These are phyloP conservation scores for Filobasidium wieringae DNA, from an alignment of 768 basidiomycete species.

Conservation along the genomic window DNA sequence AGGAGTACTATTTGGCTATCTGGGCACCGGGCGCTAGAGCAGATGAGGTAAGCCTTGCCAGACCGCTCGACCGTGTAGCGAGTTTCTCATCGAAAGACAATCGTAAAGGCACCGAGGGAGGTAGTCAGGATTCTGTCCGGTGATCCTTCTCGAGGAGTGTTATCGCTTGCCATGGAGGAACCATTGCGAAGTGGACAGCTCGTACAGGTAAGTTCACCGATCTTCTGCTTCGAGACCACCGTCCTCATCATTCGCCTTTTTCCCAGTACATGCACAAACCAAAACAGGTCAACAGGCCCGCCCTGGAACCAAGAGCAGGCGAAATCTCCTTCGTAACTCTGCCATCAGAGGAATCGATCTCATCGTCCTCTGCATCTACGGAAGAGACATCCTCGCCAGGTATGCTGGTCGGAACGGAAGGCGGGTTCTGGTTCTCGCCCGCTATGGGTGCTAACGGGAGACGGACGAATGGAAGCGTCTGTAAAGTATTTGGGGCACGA, in stretches of 20 bases:
- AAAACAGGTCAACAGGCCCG: too few relatives aligned
- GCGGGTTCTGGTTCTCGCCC: slow-evolving; percentile 8
- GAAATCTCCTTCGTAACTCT: slow-evolving; percentile 4
- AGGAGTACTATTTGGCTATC: slow-evolving; percentile 35
- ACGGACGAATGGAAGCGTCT: not conserved
- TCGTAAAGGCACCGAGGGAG: too few relatives aligned
- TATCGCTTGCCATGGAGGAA: slow-evolving; percentile 34
- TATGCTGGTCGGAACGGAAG: slow-evolving; percentile 8
- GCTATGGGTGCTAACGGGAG: not conserved
- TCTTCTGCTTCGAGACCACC: not conserved
- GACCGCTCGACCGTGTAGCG: not conserved
- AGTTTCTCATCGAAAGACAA: not conserved
- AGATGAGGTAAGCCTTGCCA: not conserved
- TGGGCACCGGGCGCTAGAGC: not conserved
- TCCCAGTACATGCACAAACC: slow-evolving; percentile 10
- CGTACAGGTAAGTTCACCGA: slow-evolving; percentile 25
- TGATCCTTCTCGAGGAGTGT: slow-evolving; percentile 34
- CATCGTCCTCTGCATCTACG: not conserved
- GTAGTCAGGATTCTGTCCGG: slow-evolving; percentile 35
- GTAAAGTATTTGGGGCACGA: not conserved
- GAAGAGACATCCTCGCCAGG: not conserved
- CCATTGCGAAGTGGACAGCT: slow-evolving; percentile 25
- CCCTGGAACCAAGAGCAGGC: not conserved
- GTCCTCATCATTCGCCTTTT: not conserved
- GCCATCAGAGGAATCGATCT: not conserved